Percentiles rank a stretch among this genome's conserved stretches.
phyloP scores from a whole-genome alignment of 2,329 filamentous ascomycete species.

The Claviceps sp. region DNA sequence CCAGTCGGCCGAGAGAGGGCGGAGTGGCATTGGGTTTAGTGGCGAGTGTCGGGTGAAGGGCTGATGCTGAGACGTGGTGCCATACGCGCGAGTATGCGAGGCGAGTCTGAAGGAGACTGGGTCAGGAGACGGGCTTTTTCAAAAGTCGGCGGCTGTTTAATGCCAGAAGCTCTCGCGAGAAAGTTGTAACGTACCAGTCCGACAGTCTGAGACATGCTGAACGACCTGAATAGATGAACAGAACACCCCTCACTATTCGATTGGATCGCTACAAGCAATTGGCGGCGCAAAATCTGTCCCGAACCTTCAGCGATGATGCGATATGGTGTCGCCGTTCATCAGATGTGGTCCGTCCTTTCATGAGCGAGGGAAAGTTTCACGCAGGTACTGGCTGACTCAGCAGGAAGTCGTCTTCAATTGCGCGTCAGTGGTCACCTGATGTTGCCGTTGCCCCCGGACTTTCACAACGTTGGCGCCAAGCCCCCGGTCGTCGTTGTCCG shows the following conservation, averaged over 20 bases:
- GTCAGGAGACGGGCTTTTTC: not conserved
- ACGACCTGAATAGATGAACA: constrained; percentile 8
- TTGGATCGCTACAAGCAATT: not conserved
- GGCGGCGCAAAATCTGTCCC: not conserved
- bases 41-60: constrained; percentile 47
- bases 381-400: constrained; percentile 2
- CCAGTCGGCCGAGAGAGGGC: constrained; percentile 79
- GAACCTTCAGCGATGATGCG: not conserved
- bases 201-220: constrained; percentile 63
- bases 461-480: not conserved
- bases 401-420: not conserved
- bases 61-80: constrained; percentile 70
- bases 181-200: constrained; percentile 46
- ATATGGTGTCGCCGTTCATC: not conserved
- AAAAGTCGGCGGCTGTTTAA: not conserved
- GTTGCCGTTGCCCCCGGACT: not conserved
- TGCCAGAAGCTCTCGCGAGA: not conserved
- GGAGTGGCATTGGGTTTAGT: constrained; percentile 44
- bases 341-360: not conserved
- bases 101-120: constrained; percentile 52
- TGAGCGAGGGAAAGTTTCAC: not conserved
- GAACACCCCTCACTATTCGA: constrained; percentile 7
- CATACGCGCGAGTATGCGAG: constrained; percentile 93
- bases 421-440: constrained; percentile 1
- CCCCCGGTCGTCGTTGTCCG: not conserved